Evolutionary conservation across 1,139 yeast genomes (phyloP), one percentile per base, ranked within the genome.

Genomic region (Sugiyamaella neomexicana): DNA sequence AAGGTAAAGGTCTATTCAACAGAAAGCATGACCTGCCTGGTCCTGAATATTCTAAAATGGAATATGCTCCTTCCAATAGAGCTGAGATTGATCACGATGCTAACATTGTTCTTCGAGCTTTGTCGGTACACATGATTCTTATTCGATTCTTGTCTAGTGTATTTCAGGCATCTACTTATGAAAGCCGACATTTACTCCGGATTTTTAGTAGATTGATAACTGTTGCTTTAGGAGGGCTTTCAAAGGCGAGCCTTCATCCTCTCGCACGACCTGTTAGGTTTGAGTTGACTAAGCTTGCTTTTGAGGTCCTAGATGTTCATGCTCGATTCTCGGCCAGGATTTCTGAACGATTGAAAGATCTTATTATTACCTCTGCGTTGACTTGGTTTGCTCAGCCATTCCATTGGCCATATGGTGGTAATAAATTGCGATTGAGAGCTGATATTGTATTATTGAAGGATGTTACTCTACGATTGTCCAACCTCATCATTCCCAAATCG

Each of bases 401-500:
- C 2, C 75, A 79, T 15, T 86, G 86, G 75, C 97, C 99, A 8
- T 90, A 79, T 72, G 98, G 98, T 1, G 86, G 91, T 10, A 89
- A 91, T 67, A 76, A 80, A 46, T 72, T 89, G 60, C 83, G 84
- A 66, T 82, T 85, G 47, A 82, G 82, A 61, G 82, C 90, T 2
- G 97, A 90, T 64, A 77, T 80, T 61, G 75, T 79, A 5, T 71
- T 85, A 50, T 74, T 91, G 62, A 58, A 63, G 13, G 65, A 60
- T 9, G 58, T 68, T 23, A 55, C 64, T 9, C 47, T 57, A 9
- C 53, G 52, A 32, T 44, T 65, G 12, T 52, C 46, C 29, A 50
- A 56, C 20, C 53, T 65, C 41, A 36, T 43, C 10, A 45, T 62
- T 12, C 53, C 44, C 46, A n/a, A 53, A 46, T 7, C 53, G 10